Base-by-base conservation (phyloP, 139 green algal genomes). In the Closterium sp. region DNA sequence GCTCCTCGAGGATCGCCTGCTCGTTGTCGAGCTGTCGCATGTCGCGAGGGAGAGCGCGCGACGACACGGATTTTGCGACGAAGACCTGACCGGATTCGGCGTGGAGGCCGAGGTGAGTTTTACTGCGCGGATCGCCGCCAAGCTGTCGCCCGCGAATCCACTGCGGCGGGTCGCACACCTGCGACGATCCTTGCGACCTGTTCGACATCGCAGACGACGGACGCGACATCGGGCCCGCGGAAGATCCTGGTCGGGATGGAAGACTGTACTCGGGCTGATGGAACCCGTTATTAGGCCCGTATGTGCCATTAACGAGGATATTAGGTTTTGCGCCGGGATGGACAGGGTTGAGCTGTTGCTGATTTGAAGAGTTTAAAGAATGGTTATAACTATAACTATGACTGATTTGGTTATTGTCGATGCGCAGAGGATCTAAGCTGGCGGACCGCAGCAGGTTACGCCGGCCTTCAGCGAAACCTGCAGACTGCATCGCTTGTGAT, bases 11-110 rank as follows among this genome's bases (percentile, higher is more conserved):
- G 28, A 62, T 31, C 87, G 87, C 87, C 87, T 45, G 87, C 30
- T 89, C 87, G 87, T 27, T 30, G 29, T 62, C 87, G 31, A 50
- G 87, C 87, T 62, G 87, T 30, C 87, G 85, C 85, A 87, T 87
- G 85, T 87, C 85, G 28, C 85, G 85, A 9, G 85, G 85, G n/a
- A 87, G 85, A 24, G 28, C 85, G 85, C 85, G 28, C n/a, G 85
- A 45, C 28, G 31, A 30, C 6, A 89, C 87, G 87, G 87, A 89
- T 31, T 89, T 89, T 9, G 31, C 87, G 28, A 31, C 87, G 29
- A 89, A 62, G 29, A 89, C 21, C 13, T 31, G 28, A n/a, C 87
- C 87, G n/a, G 29, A 32, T 31, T 87, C 28, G 85, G 28, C n/a
- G 85, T 87, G 28, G 21, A 87, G 85, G 28, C 27, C 85, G 10